phyloP scores from a whole-genome alignment of 148 eudicot species.

The Cornus kousa region DNA sequence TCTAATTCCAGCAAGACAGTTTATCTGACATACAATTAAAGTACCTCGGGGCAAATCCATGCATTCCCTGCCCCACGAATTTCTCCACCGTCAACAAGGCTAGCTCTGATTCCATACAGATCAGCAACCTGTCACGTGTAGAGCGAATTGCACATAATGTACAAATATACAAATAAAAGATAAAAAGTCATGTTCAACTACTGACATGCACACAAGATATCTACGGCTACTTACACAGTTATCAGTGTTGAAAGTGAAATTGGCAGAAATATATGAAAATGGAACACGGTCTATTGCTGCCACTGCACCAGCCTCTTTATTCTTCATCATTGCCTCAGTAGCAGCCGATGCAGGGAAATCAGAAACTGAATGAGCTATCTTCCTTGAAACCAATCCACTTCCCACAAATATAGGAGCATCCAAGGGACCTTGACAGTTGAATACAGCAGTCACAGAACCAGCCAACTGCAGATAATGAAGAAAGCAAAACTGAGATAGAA shows the following conservation, averaged over 20 bases:
- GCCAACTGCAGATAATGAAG: conserved; percentile 59
- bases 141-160: background rate
- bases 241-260: conserved; percentile 94
- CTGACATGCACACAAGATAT: conserved; percentile 8
- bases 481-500: conserved; percentile 5
- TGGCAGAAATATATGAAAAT: conserved; percentile 88
- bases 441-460: conserved; percentile 90
- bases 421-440: conserved; percentile 97
- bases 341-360: conserved; percentile 62
- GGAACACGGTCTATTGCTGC: conserved; percentile 91
- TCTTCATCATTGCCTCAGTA: conserved; percentile 76
- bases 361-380: conserved; percentile 55
- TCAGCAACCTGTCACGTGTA: conserved; percentile 76
- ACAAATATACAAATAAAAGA: background rate
- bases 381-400: conserved; percentile 91
- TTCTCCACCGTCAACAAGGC: conserved; percentile 97
- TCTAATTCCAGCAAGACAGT: conserved; percentile 9
- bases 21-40: conserved; percentile 10
- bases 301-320: conserved; percentile 96
- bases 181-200: background rate
- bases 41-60: conserved; percentile 99
- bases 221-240: conserved; percentile 70
- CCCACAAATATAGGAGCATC: conserved; percentile 98
- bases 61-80: conserved; percentile 99
- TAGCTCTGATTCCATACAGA: conserved; percentile 93